These are phyloP conservation scores for Kodamaea anthophila DNA, from an alignment of 1,139 yeast species.

Conservation along the genomic window DNA sequence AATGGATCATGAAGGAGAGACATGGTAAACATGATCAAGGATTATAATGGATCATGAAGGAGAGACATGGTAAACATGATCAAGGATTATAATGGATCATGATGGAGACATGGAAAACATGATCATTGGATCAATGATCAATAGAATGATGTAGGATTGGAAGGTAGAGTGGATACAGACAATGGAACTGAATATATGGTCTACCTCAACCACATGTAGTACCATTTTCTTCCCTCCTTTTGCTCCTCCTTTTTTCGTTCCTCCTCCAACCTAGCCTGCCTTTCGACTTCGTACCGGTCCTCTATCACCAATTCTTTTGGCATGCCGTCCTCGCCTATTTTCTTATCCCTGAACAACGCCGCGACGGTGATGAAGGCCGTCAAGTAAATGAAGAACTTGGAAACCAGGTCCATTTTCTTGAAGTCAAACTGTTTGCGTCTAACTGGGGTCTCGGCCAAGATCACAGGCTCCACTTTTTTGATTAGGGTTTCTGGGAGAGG, in stretches of 20 bases:
- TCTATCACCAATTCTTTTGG: conserved; percentile 36
- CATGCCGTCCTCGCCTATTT: conserved; percentile 42
- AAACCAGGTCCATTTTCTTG: conserved; percentile 50
- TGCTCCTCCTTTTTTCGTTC: conserved; percentile 11
- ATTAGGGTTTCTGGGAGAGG: conserved; percentile 22
- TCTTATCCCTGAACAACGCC: conserved; percentile 46
- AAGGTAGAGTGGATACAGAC: too few relatives aligned
- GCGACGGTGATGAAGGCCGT: conserved; percentile 35
- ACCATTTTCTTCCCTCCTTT: conserved; percentile 28
- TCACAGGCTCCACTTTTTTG: conserved; percentile 33
- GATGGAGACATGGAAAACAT: too few relatives aligned
- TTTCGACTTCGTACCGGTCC: conserved; percentile 31
- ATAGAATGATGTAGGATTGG: too few relatives aligned
- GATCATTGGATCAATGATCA: too few relatives aligned
- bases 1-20: too few relatives aligned
- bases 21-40: too few relatives aligned
- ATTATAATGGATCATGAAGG: too few relatives aligned
- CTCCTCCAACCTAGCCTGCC: conserved; percentile 16
- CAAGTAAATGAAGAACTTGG: conserved; percentile 46
- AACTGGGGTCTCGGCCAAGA: conserved; percentile 41
- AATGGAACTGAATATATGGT: too few relatives aligned
- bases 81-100: too few relatives aligned
- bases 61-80: too few relatives aligned
- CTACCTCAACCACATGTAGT: conserved; percentile 39
- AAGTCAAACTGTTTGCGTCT: conserved; percentile 45